These are phyloP conservation scores for Dissoconium aciculare DNA, from an alignment of 2,329 filamentous ascomycete species.

Conservation along the genomic window DNA sequence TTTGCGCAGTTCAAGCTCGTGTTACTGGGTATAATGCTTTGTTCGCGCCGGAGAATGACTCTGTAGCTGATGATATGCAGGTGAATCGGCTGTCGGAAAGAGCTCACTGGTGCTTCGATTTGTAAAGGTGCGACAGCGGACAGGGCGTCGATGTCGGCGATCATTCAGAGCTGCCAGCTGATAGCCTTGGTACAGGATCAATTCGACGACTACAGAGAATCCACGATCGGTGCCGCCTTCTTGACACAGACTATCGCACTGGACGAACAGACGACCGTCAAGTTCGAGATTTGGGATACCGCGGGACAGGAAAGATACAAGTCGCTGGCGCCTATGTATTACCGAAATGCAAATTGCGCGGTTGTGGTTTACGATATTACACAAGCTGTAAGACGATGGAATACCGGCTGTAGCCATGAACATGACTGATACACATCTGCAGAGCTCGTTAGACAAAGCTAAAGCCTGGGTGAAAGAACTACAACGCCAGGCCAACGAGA, in stretches of 20 bases:
- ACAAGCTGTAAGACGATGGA: conserved; percentile 59
- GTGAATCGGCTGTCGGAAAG: conserved; percentile 98
- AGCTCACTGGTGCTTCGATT: conserved; percentile 96
- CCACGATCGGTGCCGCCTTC: conserved; percentile 95
- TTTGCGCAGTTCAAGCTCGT: conserved; percentile 99
- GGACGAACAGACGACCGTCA: conserved; percentile 95
- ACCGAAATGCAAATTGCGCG: conserved; percentile 96
- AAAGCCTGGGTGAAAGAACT: conserved; percentile 99
- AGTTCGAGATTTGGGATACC: conserved; percentile 99
- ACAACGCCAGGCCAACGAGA: conserved; percentile 96
- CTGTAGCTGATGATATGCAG: conserved; percentile 42
- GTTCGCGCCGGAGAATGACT: no score
- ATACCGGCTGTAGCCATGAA: conserved; percentile 7
- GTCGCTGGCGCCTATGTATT: conserved; percentile 98
- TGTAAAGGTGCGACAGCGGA: conserved; percentile 58
- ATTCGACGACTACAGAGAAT: conserved; percentile 98
- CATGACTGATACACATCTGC: conserved; percentile 12
- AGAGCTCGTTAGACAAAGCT: conserved; percentile 96
- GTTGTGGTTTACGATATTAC: conserved; percentile 99
- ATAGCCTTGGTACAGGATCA: conserved; percentile 54
- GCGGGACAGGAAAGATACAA: conserved; percentile 98
- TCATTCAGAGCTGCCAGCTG: background rate
- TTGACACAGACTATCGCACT: conserved; percentile 97
- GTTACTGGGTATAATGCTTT: conserved; percentile 75
- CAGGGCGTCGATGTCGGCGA: background rate